phyloP scores from a whole-genome alignment of 148 eudicot genomes.

The Oxyria digyna region DNA sequence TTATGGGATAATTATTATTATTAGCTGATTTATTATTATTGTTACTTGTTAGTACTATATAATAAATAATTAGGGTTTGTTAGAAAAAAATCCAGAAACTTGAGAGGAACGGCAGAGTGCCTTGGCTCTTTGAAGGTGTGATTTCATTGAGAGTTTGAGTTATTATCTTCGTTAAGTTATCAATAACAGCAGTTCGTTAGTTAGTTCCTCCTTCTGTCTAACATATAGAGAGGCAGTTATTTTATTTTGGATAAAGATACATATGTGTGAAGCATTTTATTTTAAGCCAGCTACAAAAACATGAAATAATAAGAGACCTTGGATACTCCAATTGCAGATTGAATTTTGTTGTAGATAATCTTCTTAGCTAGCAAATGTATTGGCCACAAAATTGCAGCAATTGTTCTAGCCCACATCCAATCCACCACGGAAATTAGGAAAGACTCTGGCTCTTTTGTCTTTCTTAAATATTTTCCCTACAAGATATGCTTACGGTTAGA shows the following conservation, averaged over 20 bases:
- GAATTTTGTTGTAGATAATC: slow-evolving; percentile 74
- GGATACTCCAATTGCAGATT: slow-evolving; percentile 68
- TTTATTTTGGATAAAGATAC: not conserved
- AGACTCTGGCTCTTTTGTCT: slow-evolving; percentile 33
- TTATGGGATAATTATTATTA: too few relatives aligned
- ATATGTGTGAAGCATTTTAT: not conserved
- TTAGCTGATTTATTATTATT: too few relatives aligned
- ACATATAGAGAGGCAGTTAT: too few relatives aligned
- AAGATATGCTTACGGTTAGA: slow-evolving; percentile 3
- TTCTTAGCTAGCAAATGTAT: slow-evolving; percentile 59
- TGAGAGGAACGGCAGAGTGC: too few relatives aligned
- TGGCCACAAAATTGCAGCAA: slow-evolving; percentile 66
- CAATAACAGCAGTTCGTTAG: too few relatives aligned
- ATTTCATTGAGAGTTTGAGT: too few relatives aligned
- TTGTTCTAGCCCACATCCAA: slow-evolving; percentile 65
- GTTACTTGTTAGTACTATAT: too few relatives aligned
- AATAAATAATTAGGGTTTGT: too few relatives aligned
- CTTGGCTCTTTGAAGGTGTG: too few relatives aligned
- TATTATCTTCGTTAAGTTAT: too few relatives aligned
- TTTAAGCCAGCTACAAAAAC: not conserved
- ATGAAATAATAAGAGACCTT: slow-evolving; percentile 36
- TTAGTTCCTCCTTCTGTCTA: too few relatives aligned
- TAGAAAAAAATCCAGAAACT: too few relatives aligned
- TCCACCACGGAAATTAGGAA: slow-evolving; percentile 39
- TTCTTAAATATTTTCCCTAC: slow-evolving; percentile 76